Percentiles rank a stretch among this genome's conserved stretches.
Evolutionary conservation across 75 land plant species (phyloP).

Genomic region (Picea sitchensis): DNA sequence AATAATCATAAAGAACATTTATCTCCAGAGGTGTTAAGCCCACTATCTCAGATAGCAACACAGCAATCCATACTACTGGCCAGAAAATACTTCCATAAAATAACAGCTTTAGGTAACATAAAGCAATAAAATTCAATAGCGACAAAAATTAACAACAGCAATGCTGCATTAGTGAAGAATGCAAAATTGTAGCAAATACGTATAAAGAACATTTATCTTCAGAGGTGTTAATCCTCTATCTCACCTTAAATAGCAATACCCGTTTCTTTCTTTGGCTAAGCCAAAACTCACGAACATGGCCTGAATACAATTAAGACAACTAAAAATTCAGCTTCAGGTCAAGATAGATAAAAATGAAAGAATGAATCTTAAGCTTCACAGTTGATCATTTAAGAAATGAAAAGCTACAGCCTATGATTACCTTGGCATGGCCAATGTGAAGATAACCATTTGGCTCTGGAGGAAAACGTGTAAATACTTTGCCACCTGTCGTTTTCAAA

Average conservation of each 20-base stretch:
- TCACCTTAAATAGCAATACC: constrained; percentile 84
- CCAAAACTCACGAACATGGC: constrained; percentile 98
- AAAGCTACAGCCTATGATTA: constrained; percentile 13
- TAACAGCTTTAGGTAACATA: background rate
- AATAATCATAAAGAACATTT: background rate
- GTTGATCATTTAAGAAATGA: background rate
- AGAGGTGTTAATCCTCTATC: background rate
- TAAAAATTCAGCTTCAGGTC: background rate
- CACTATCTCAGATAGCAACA: background rate
- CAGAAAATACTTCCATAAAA: constrained; percentile 7
- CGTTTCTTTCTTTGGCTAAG: constrained; percentile 85
- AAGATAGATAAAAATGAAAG: background rate
- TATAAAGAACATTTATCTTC: background rate
- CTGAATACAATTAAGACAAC: constrained; percentile 27
- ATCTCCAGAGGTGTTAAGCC: too few species aligned
- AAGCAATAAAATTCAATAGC: background rate
- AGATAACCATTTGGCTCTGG: constrained; percentile 99
- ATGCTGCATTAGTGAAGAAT: background rate
- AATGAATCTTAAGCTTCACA: background rate
- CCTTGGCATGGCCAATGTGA: constrained; percentile 99
- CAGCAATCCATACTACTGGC: background rate
- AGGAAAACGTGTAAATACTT: constrained; percentile 88
- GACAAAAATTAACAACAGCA: background rate
- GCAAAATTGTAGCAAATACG: background rate
- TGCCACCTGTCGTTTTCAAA: constrained; percentile 77